Evolutionary conservation across 345 rosid species (phyloP), one percentile per base, ranked within the genome.

Genomic region (Mercurialis annua): DNA sequence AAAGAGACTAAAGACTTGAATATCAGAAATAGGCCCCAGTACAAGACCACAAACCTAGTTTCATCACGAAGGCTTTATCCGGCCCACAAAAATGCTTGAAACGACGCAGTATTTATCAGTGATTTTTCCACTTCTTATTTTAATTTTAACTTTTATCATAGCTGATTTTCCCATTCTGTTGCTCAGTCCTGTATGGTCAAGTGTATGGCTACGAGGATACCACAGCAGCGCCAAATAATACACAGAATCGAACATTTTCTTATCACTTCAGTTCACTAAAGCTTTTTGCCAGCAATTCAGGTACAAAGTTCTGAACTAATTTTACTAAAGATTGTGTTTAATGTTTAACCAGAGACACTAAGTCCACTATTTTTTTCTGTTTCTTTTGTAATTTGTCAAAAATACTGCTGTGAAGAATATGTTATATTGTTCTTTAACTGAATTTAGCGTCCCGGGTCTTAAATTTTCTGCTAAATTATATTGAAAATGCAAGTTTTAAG

Each of bases 401-500:
- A 36, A 33, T 27, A 33, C 60, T 53, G 16, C 29, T 10, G 20
- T 60, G 8, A 14, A 31, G 48, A 59, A 60, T 73, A 38, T 61
- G 69, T 56, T 65, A 42, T 26, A 34, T 71, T 68, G 53, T 70
- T 29, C 60, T 70, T 64, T 47, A 53, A 33, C 33, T 66, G 71
- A 62, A 46, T 65, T 75, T 69, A 72, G 30, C 43, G 15, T 64
- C 72, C 74, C 77, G 72, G 68, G 70, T 36, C 67, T 67, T 58
- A 40, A 52, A 16, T 52, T 60, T 38, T 30, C 59, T 70, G 36
- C 58, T 69, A 52, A 71, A 23, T 59, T 69, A 27, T 36, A 12
- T 50, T 46, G 43, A 66, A 85, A 66, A 93, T 90, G 97, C 93
- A 87, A 83, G 73, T 86, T 87, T 84, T 87, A 71, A 76, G 83